Base-by-base conservation (phyloP, 805 yeast species). In the Saturnispora ahearnii region DNA sequence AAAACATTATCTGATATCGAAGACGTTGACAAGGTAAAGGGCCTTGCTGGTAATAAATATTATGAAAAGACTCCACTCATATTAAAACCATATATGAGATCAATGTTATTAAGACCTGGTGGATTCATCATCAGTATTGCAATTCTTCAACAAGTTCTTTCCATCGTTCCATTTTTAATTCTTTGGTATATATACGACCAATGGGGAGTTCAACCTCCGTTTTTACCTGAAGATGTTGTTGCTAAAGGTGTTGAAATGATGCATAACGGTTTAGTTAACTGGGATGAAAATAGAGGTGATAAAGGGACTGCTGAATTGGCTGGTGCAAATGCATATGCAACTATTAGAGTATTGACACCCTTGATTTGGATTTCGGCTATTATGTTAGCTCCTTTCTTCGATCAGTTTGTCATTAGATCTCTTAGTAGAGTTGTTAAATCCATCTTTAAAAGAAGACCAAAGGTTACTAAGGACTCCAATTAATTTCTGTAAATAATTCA, bases 121-220 rank as follows among this genome's bases (percentile, higher is more conserved):
- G 68, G 65, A 10, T 67, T 67, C 56, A 73, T 75, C 6, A 56
- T 76, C 3, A 67, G 79, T 12, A 75, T 78, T 56, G 61, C 72
- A 6, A 66, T 77, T 11, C 64, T 78, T 13, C 83, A 78, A 54
- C 82, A 78, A 56, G 59, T 74, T 44, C 69, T 80, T 0, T 81
- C 81, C 1, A 67, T 78, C 3, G 68, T 74, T 18, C 83, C 83
- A 6, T 69, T 78, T 46, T 56, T 77, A 4, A 71, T 73, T 0
- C 54, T 77, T 5, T 78, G 83, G 82, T 76, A 69, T 51, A 51
- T 67, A 4, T 68, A 75, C 53, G 76, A 76, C 57, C 67, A 75
- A 48, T 65, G 65, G 30, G 66, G 68, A 44, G 59, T 66, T 51
- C 55, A 70, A 8, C 78, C 81, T 1, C 49, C 73, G 30, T 75